Percentiles rank a stretch among this genome's conserved stretches.
Evolutionary conservation across 768 basidiomycete genomes (phyloP).

Genomic region (Cystofilobasidium capitatum): DNA sequence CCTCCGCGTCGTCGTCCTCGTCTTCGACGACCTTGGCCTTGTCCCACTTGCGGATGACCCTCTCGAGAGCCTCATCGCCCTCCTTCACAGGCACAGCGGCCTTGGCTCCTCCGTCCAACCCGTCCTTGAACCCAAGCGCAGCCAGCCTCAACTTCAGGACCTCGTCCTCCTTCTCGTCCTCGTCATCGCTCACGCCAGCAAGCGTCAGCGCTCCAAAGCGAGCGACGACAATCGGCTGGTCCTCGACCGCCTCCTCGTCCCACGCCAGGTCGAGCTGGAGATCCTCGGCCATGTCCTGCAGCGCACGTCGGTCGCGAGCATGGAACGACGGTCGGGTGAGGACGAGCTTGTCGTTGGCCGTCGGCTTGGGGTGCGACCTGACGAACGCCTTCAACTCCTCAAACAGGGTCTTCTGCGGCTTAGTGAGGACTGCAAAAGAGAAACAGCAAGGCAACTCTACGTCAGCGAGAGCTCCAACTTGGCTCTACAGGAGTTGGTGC

Average conservation of each 20-base stretch:
- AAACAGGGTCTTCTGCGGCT: conserved; percentile 65
- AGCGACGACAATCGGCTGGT: conserved; percentile 39
- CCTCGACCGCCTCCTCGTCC: conserved; percentile 82
- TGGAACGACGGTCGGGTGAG: conserved; percentile 66
- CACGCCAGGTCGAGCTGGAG: conserved; percentile 71
- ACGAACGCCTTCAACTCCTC: conserved; percentile 70
- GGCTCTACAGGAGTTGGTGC: not conserved
- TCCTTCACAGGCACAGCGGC: conserved; percentile 41
- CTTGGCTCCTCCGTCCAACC: conserved; percentile 30
- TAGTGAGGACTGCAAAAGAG: conserved; percentile 52
- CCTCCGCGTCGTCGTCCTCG: conserved; percentile 56
- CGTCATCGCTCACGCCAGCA: conserved; percentile 36
- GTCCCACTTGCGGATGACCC: conserved; percentile 79
- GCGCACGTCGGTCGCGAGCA: conserved; percentile 69
- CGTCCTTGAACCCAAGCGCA: not conserved
- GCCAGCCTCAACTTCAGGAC: conserved; percentile 57
- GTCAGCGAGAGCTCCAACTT: too few relatives aligned
- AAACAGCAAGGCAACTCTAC: not conserved
- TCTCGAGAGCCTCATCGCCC: conserved; percentile 58
- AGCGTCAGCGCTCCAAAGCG: conserved; percentile 31
- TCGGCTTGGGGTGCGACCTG: conserved; percentile 38
- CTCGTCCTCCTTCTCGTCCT: conserved; percentile 44
- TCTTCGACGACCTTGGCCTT: conserved; percentile 68
- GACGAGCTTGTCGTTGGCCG: conserved; percentile 44
- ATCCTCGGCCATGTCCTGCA: conserved; percentile 63